Percentiles rank a stretch among this genome's conserved stretches.
Conservation (phyloP, 2,329 filamentous ascomycete genomes). For the Apiospora sp. region DNA sequence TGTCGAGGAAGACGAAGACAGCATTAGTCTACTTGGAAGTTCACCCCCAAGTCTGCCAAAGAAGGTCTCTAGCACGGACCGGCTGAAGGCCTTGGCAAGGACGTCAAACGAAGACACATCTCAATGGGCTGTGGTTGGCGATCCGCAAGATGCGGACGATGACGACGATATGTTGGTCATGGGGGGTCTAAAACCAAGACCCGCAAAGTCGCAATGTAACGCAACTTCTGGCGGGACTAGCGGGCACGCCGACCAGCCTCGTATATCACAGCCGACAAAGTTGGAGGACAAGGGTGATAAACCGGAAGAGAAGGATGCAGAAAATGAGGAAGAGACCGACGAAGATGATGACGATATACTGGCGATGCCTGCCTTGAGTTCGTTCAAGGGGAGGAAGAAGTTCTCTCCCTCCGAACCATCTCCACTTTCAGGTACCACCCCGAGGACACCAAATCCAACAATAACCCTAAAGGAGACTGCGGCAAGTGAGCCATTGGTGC, state of each 20-base stretch:
- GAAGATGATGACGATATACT: slow-evolving; percentile 37
- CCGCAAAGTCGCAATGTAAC: neutral
- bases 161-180: slow-evolving; percentile 39
- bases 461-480: slow-evolving; percentile 27
- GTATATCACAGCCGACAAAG: slow-evolving; percentile 19
- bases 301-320: slow-evolving; percentile 29
- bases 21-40: slow-evolving; percentile 39
- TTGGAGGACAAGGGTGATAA: neutral
- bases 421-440: slow-evolving; percentile 18
- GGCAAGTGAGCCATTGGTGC: slow-evolving; percentile 31
- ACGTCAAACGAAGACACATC: slow-evolving; percentile 59
- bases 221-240: slow-evolving; percentile 25
- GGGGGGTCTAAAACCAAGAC: slow-evolving; percentile 17
- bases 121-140: slow-evolving; percentile 58
- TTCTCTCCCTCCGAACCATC: slow-evolving; percentile 35
- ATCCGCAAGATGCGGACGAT: slow-evolving; percentile 37
- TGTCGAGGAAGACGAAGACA: slow-evolving; percentile 49
- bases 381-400: slow-evolving; percentile 37
- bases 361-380: slow-evolving; percentile 37
- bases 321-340: slow-evolving; percentile 30
- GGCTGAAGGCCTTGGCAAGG: slow-evolving; percentile 59
- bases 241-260: slow-evolving; percentile 26
- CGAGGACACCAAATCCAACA: slow-evolving; percentile 25
- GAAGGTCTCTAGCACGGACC: slow-evolving; percentile 64
- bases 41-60: slow-evolving; percentile 52